Evolutionary conservation across 176 grass and related monocot genomes (phyloP), one percentile per base, ranked within the genome.

Genomic region (Eragrostis curvula): DNA sequence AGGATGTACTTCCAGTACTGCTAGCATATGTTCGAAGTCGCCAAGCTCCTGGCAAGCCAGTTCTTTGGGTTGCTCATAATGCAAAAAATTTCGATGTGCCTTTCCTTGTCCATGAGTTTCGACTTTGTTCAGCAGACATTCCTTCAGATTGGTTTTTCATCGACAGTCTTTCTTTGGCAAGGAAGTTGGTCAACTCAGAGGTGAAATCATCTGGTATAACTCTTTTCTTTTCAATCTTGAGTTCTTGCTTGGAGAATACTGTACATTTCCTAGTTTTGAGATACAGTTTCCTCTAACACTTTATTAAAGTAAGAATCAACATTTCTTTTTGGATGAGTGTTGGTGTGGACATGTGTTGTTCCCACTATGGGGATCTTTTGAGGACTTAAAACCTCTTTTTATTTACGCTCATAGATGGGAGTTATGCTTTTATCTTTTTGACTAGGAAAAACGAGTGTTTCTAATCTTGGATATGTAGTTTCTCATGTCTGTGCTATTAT

Each of bases 61-160:
- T 95, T 74, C 20, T 98, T 52, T 95, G 78, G 92, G 46, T 98
- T 87, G 96, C 96, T 46, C 92, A 95, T 62, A 93, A 86, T 73
- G 96, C 79, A 40, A 89, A 75, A 45, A 0, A 9, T 8, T 98
- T 93, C 60, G 92, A 98, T 84, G 77, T 85, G 9, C 88, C 60
- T 67, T 95, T 98, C 64, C 41, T 98, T 41, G 76, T 79, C 53
- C 84, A 73, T 58, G 90, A 95, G 84, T 90, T 98, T 81, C 52
- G 28, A 12, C 88, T 72, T 12, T 98, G 88, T 86, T 85, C 84
- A 53, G 77, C 70, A 60, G 75, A 84, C n/a, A 50, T 93, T 71
- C 92, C 96, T 44, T 45, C 85, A 76, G 84, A 93, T 70, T 95
- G 92, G 92, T 69, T 77, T 48, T 91, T 95, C 85, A 49, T 93